These are phyloP conservation scores for Cystobasidiaceae sp. DNA, from an alignment of 1,284 basidiomycete genomes.

Conservation along the genomic window DNA sequence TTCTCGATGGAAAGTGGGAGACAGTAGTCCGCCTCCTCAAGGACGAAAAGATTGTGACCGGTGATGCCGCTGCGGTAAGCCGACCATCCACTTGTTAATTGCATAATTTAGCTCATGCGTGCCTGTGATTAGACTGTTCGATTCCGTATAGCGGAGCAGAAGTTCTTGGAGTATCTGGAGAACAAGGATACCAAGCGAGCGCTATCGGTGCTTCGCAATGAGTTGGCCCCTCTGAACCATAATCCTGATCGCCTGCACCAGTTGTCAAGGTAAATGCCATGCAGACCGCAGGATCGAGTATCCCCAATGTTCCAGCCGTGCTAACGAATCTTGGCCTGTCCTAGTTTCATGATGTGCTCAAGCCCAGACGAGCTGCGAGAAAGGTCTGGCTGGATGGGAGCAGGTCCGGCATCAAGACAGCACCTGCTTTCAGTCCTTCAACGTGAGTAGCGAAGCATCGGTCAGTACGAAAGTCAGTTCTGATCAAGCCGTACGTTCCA, in stretches of 20 bases:
- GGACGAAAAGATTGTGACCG: conserved; percentile 42
- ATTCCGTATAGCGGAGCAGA: conserved; percentile 87
- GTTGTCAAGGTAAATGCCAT: conserved; percentile 64
- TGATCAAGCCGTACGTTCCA: background rate
- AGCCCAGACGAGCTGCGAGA: conserved; percentile 74
- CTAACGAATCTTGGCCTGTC: conserved; percentile 9
- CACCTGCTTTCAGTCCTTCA: conserved; percentile 74
- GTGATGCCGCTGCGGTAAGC: conserved; percentile 24
- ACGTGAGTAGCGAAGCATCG: conserved; percentile 53
- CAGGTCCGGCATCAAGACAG: conserved; percentile 68
- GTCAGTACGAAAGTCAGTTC: background rate
- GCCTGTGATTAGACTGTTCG: conserved; percentile 59
- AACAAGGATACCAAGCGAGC: conserved; percentile 73
- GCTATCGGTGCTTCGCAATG: conserved; percentile 75
- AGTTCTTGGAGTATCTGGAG: conserved; percentile 93
- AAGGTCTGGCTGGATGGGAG: conserved; percentile 84
- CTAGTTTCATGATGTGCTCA: conserved; percentile 81
- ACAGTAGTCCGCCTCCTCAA: conserved; percentile 69
- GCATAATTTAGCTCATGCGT: background rate
- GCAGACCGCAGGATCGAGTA: background rate
- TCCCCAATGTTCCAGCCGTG: background rate
- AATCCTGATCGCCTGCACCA: conserved; percentile 73
- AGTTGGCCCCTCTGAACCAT: conserved; percentile 71
- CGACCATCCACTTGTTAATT: background rate
- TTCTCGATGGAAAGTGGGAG: conserved; percentile 77